Evolutionary conservation across 176 grass and related monocot species (phyloP).

Genomic region (Oryza coarctata): DNA sequence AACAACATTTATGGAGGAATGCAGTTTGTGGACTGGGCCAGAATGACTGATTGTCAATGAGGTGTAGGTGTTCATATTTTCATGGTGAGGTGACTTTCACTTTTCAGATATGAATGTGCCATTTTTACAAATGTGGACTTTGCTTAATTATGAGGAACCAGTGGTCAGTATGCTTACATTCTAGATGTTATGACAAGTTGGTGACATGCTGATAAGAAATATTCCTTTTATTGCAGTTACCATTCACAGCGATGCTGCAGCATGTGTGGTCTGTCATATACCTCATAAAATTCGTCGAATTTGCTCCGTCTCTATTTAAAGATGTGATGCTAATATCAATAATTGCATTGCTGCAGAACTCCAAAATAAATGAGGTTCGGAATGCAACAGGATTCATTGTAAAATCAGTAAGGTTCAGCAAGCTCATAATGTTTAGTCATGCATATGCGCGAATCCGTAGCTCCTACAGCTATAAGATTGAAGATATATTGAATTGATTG

Average conservation of each 20-base stretch:
- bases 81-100: constrained; percentile 16
- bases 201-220: not conserved
- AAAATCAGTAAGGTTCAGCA: not conserved
- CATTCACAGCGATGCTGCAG: constrained; percentile 4
- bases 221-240: constrained; percentile 34
- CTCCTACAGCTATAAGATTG: not conserved
- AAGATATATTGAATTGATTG: not conserved
- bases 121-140: not conserved
- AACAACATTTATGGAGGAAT: constrained; percentile 96
- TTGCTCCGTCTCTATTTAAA: constrained; percentile 12
- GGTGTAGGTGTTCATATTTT: constrained; percentile 5
- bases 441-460: not conserved
- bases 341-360: constrained; percentile 11
- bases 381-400: not conserved
- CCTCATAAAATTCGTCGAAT: constrained; percentile 35
- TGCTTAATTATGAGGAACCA: not conserved
- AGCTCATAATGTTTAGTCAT: not conserved
- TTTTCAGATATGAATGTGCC: not conserved
- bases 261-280: not conserved
- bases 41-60: constrained; percentile 78
- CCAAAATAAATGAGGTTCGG: constrained; percentile 19
- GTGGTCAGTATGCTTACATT: not conserved
- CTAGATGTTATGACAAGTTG: not conserved
- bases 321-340: not conserved
- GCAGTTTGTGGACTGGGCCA: constrained; percentile 97